Evolutionary conservation across 2,329 filamentous ascomycete species (phyloP), one percentile per base, ranked within the genome.

Genomic region (Curvularia verruculosa): DNA sequence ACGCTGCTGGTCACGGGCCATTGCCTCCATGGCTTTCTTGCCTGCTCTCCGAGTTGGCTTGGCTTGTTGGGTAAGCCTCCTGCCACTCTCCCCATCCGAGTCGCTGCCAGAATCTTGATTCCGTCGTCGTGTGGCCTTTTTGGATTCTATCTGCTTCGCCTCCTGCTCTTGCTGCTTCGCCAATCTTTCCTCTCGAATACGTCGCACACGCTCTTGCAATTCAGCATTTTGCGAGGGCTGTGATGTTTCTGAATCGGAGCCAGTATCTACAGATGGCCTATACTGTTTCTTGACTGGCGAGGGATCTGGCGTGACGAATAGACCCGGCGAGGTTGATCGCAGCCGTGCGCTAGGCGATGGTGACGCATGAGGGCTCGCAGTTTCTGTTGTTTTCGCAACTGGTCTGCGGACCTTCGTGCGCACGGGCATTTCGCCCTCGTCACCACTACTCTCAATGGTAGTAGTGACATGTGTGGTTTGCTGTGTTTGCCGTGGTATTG

Each of bases 1-100:
- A 28, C 95, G 87, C 79, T 99, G 95, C 1, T 94, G 97, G 77
- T 99, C 95, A 8, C 92, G 86, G 67, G 90, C 89, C 89, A 99
- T 97, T 66, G 98, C 94, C 72, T 97, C 91, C 40, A 97, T 75
- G 0, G 95, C 95, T 78, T 92, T 97, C 79, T 94, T 98, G 80
- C 93, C 94, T 0, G 95, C 93, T 73, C 95, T 96, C 12, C 95
- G 86, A 9, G 85, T 84, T 5, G 92, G 88, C 3, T 89, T 86
- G 24, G 84, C 82, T 37, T 84, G 80, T 70, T 93, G 90, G 0
- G 89, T 90, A 43, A 95, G 69, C 43, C 71, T 71, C 49, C 73
- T 70, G 23, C 74, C 75, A 24, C 64, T 69, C 49, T 75, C 86
- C 31, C 86, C 87, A 56, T 89, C 87, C 2, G 84, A 82, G 36